Evolutionary conservation across 768 basidiomycete species (phyloP).

Genomic region (Lentinula sp.): DNA sequence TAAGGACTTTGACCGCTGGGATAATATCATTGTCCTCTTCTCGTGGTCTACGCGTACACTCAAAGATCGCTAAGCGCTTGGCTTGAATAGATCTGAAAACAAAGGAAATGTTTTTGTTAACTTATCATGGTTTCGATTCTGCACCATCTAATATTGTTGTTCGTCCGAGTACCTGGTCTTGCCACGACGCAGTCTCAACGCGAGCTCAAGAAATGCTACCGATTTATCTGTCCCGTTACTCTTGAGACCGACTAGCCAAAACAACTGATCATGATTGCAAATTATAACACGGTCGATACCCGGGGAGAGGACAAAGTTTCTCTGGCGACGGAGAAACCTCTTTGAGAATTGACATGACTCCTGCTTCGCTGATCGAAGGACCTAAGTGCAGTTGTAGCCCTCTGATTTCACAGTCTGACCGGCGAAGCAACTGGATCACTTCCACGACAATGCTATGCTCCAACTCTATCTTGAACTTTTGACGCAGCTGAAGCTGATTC

Average conservation of each 20-base stretch:
- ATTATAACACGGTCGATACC: background rate
- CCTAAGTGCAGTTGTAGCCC: background rate
- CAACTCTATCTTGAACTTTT: background rate
- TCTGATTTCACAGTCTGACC: background rate
- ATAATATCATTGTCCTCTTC: background rate
- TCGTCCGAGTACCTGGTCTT: no score
- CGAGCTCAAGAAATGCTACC: no score
- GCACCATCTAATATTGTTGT: no score
- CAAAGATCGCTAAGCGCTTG: no score
- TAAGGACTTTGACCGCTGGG: background rate
- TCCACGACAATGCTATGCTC: background rate
- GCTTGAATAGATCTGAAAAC: no score
- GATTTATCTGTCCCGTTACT: no score
- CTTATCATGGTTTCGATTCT: no score
- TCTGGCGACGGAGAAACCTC: background rate
- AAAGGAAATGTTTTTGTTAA: no score
- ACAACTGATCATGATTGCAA: background rate
- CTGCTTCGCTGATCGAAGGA: background rate
- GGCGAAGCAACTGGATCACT: background rate
- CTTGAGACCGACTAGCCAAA: no score
- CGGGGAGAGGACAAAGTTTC: background rate
- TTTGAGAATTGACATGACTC: background rate
- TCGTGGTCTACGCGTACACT: background rate
- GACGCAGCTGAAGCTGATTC: background rate
- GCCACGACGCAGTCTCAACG: no score